A percentile compares a stretch with the other conserved stretches of the same genome.
phyloP scores from a whole-genome alignment of 495 filamentous ascomycete genomes.

The Aspergillus panamensis region DNA sequence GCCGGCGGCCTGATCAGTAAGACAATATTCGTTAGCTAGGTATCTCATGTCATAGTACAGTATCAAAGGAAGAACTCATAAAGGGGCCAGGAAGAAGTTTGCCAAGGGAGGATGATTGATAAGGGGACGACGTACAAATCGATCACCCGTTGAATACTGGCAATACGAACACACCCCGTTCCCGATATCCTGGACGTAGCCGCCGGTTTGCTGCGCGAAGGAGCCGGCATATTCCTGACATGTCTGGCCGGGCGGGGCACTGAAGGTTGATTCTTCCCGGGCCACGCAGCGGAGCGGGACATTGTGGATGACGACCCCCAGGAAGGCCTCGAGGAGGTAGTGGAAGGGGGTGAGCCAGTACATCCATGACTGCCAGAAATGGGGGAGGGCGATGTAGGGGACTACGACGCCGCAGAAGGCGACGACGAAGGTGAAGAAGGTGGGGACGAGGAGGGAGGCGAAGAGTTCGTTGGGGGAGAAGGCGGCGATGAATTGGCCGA shows the following conservation, averaged over 20 bases:
- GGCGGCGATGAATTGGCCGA: slow-evolving; percentile 74
- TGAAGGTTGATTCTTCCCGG: slow-evolving; percentile 56
- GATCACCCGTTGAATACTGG: slow-evolving; percentile 53
- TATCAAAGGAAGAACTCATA: too few species aligned
- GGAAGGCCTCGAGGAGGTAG: slow-evolving; percentile 57
- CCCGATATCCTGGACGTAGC: slow-evolving; percentile 47
- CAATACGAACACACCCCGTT: slow-evolving; percentile 58
- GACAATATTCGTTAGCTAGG: not conserved
- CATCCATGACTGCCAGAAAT: slow-evolving; percentile 66
- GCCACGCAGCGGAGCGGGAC: slow-evolving; percentile 52
- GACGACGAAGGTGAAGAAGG: slow-evolving; percentile 61
- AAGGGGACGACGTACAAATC: slow-evolving; percentile 45
- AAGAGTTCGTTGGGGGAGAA: slow-evolving; percentile 70
- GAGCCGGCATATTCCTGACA: slow-evolving; percentile 50
- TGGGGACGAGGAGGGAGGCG: slow-evolving; percentile 63
- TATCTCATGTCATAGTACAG: not conserved
- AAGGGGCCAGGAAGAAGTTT: too few species aligned
- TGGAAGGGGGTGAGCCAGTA: slow-evolving; percentile 64
- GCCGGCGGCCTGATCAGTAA: slow-evolving; percentile 35
- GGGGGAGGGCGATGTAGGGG: slow-evolving; percentile 50
- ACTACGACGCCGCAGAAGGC: slow-evolving; percentile 64
- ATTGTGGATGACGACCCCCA: slow-evolving; percentile 52
- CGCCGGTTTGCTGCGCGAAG: slow-evolving; percentile 44
- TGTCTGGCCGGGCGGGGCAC: slow-evolving; percentile 46
- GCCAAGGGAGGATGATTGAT: too few species aligned